phyloP scores from a whole-genome alignment of 305 asterid species.

The Plantago lanceolata region DNA sequence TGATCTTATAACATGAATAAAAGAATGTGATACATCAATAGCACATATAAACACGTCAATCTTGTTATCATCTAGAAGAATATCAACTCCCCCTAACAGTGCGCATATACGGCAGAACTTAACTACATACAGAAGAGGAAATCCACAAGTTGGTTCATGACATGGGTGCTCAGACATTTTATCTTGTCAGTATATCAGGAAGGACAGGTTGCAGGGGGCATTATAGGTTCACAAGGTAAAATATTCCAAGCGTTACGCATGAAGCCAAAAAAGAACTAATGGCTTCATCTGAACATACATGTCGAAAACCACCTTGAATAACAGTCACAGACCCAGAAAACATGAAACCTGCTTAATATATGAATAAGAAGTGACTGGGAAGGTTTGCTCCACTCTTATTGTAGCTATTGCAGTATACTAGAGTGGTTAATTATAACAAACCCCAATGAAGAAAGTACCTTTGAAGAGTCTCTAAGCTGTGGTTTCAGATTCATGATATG shows the following conservation, averaged over 20 bases:
- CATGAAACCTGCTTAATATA: not conserved
- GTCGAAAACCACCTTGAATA: not conserved
- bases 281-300: not conserved
- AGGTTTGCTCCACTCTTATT: not conserved
- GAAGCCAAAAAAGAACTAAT: not conserved
- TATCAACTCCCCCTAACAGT: too few species aligned
- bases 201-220: not conserved
- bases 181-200: too few species aligned
- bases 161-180: too few species aligned
- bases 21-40: too few species aligned
- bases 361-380: conserved; percentile 1
- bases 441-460: conserved; percentile 45
- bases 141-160: too few species aligned
- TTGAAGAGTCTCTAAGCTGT: conserved; percentile 85
- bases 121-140: too few species aligned
- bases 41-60: too few species aligned
- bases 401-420: conserved; percentile 16
- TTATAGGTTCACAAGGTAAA: not conserved
- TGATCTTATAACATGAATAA: too few species aligned
- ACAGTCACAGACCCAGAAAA: not conserved
- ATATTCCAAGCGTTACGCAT: not conserved
- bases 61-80: too few species aligned
- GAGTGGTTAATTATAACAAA: conserved; percentile 12
- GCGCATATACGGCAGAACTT: too few species aligned
- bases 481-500: conserved; percentile 77